Conservation (phyloP, 495 filamentous ascomycete species). For the Rhizodiscina lignyota region DNA sequence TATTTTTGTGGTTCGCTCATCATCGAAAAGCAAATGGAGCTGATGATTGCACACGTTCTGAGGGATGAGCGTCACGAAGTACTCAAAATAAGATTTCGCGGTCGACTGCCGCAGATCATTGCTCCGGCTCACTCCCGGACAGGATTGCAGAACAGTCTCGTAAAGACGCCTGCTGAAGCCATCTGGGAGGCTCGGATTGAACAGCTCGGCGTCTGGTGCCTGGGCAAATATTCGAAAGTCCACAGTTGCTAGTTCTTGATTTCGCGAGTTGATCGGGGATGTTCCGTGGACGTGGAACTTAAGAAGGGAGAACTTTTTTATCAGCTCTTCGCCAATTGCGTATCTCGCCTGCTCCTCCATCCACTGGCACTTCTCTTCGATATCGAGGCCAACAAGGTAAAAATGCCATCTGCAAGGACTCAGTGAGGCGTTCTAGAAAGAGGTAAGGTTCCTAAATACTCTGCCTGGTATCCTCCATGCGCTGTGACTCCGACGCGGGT, state of each 20-base stretch:
- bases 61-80: not conserved
- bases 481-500: constrained; percentile 17
- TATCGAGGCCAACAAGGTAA: constrained; percentile 14
- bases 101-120: too few species aligned
- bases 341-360: constrained; percentile 13
- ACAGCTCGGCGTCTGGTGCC: constrained; percentile 11
- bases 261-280: constrained; percentile 13
- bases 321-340: constrained; percentile 4
- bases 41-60: not conserved
- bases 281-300: constrained; percentile 20
- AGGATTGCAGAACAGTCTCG: too few species aligned
- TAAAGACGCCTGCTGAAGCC: too few species aligned
- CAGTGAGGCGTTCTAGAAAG: too few species aligned
- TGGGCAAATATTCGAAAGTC: constrained; percentile 23
- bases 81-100: not conserved
- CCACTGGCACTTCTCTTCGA: constrained; percentile 16
- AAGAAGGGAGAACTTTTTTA: constrained; percentile 12
- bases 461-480: constrained; percentile 15
- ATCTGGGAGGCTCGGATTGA: too few species aligned
- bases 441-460: too few species aligned
- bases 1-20: not conserved
- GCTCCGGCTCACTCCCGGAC: too few species aligned
- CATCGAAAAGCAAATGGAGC: not conserved
- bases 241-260: constrained; percentile 21
- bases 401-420: too few species aligned